phyloP scores from a whole-genome alignment of 345 rosid species.

The Sonneratia alba region DNA sequence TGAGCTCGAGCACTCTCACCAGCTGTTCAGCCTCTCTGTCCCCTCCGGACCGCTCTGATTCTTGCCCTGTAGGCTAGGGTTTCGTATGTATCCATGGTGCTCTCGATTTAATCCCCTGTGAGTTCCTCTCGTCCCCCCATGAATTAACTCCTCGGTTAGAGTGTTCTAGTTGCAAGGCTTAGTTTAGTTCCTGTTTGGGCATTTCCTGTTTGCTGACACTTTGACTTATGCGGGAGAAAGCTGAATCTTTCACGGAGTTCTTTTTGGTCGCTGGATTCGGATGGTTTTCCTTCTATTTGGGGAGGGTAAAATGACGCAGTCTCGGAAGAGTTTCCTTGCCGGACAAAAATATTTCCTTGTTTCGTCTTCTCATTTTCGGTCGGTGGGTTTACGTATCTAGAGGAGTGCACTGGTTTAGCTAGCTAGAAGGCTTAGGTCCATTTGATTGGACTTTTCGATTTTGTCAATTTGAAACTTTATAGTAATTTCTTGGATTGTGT shows the following conservation, averaged over 20 bases:
- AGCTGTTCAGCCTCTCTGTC: neutral
- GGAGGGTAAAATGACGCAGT: neutral
- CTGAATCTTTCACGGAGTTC: neutral
- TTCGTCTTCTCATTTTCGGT: neutral
- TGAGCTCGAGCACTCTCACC: neutral
- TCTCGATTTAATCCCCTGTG: neutral
- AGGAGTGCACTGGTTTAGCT: neutral
- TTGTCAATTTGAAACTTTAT: neutral
- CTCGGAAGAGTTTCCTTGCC: neutral
- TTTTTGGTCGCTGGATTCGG: neutral
- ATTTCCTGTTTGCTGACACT: neutral
- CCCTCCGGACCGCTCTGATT: neutral
- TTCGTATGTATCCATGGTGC: neutral
- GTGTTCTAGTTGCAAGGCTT: neutral
- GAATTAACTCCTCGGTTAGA: neutral
- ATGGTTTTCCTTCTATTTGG: neutral
- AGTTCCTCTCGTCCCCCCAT: neutral
- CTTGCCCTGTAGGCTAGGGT: neutral
- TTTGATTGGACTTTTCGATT: neutral
- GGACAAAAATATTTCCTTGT: neutral
- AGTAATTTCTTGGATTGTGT: neutral
- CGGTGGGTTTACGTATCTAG: neutral
- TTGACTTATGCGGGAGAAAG: neutral
- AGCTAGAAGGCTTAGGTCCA: neutral
- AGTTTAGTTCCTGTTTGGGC: neutral